These are phyloP conservation scores for Yamadazyma dendronema DNA, from an alignment of 1,139 yeast genomes.

Conservation along the genomic window DNA sequence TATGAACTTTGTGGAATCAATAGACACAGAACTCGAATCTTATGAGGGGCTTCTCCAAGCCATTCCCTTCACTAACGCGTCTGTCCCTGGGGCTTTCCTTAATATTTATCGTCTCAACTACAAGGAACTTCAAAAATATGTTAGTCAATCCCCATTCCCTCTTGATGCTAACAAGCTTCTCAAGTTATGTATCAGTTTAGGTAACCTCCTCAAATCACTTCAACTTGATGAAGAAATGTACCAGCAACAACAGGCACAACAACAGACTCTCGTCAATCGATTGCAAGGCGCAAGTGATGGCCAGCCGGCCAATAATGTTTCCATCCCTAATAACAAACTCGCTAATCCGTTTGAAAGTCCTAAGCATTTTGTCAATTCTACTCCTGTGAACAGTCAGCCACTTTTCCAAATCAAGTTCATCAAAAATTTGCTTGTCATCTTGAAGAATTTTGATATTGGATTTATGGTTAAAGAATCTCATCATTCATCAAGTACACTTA, in stretches of 20 bases:
- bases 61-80: constrained; percentile 32
- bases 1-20: constrained; percentile 15
- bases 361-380: constrained; percentile 15
- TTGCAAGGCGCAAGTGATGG: neutral
- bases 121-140: constrained; percentile 24
- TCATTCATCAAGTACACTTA: constrained; percentile 16
- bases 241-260: constrained; percentile 24
- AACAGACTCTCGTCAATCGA: constrained; percentile 9
- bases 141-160: constrained; percentile 25
- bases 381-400: constrained; percentile 20
- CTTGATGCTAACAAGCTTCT: constrained; percentile 39
- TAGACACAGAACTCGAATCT: constrained; percentile 28
- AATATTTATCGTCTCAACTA: constrained; percentile 34
- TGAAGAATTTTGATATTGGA: constrained; percentile 46
- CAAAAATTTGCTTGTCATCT: constrained; percentile 30
- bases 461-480: constrained; percentile 9
- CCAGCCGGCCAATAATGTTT: neutral
- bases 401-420: constrained; percentile 36
- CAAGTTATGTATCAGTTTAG: constrained; percentile 44
- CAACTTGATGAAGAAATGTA: constrained; percentile 36
- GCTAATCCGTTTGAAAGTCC: constrained; percentile 15
- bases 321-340: too few relatives aligned
- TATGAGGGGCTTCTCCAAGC: constrained; percentile 30
- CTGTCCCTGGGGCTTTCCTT: constrained; percentile 22
- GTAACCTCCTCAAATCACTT: constrained; percentile 39